Base-by-base conservation (phyloP, 139 green algal species). In the Coelastrella sp. region DNA sequence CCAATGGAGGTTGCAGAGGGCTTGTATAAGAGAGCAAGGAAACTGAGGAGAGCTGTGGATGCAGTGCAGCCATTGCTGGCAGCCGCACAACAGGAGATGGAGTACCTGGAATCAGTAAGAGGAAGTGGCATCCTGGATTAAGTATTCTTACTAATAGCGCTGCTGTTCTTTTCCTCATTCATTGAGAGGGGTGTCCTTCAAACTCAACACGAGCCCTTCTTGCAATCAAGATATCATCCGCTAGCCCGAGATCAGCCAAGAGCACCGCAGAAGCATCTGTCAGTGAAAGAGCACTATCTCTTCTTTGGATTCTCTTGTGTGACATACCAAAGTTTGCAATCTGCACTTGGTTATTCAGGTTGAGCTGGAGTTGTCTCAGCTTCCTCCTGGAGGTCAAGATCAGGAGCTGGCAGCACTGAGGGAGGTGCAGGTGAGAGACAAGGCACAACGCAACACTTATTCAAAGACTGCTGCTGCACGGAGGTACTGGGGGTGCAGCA, bases 31-130 rank as follows among this genome's bases (percentile, higher is more conserved):
- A 67, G 66, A 5, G 86, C 86, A 2, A 57, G 72, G 41, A 85
- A 87, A 71, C 53, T 81, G 53, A 34, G 50, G 67, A 53, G 66
- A 4, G 92, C 91, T 21, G 77, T 88, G 38, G 84, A 94, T 23
- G 86, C 89, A 13, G 88, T 98, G 32, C 57, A 50, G 23, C 95
- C 95, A 8, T 85, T 98, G 82, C 81, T 98, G 51, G 89, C 93
- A 23, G 87, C 74, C 17, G 90, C 91, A 1, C 19, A 85, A 50
- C 62, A 69, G 21, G 92, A 96, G 72, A 57, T 94, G 62, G 81
- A 89, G 53, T 94, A 94, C 67, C 72, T 95, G 32, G 91, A 92
- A 25, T 74, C 89, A 53, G 86, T 93, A 43, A 37, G 34, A 2
- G 32, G 3, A 23, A 13, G 45, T 2, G 0, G 0, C n/a, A n/a